Evolutionary conservation across 2,329 filamentous ascomycete species (phyloP), one percentile per base, ranked within the genome.

Genomic region (Sclerotinia borealis): DNA sequence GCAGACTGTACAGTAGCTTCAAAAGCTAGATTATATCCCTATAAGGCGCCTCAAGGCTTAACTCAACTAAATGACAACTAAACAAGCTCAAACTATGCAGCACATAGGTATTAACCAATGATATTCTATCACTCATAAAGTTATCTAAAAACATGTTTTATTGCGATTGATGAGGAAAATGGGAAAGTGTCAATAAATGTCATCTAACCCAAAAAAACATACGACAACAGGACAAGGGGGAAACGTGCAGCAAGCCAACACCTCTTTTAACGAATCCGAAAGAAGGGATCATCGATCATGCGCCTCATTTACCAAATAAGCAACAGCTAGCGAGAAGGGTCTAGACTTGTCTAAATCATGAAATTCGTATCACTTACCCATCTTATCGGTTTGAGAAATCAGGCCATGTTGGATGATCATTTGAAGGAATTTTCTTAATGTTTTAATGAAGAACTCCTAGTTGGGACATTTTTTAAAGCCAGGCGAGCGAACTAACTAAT

Each of bases 331-430:
- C 58, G 58, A 61, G 43, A 13, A 22, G 34, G 37, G 22, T 61
- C 58, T 61, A 61, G 58, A 61, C 47, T 52, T 36, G 25, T 39
- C 58, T 41, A 61, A 60, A 52, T 51, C 45, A 60, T 51, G 43
- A 51, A 56, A 56, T 56, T 45, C n/a, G 54, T 56, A 56, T 45
- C n/a, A 43, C 54, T 43, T 8, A 34, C 45, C 29, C 11, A 15
- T 45, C 54, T 43, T 8, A 34, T 56, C 29, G 19, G 10, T 45
- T 13, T 29, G 34, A 52, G 25, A 60, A 61, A 61, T 61, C 58
- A 61, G 58, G 58, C 58, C 58, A 61, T 29, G 19, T 52, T 52
- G 58, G 58, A 54, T 39, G 51, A 54, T 54, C 51, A 54, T 10
- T 54, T 15, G 50, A 37, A 39, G n/a, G n/a, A n/a, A n/a, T n/a